Conservation (phyloP, 1,284 basidiomycete species). For the Chiua sp. region DNA sequence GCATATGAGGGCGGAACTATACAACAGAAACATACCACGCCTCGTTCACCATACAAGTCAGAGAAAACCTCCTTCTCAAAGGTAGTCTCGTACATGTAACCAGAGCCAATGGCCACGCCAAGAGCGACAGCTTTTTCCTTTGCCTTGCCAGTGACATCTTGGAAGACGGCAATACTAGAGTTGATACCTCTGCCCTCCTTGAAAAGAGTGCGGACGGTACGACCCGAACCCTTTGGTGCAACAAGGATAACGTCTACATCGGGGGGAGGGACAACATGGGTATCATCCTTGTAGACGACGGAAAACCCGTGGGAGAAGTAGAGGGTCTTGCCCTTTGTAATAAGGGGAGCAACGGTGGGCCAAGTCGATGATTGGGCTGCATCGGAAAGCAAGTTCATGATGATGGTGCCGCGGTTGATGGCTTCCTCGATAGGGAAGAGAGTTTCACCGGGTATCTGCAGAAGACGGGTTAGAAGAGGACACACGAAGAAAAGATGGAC, state of each 20-base stretch:
- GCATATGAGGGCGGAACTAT: conserved; percentile 1
- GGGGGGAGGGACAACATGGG: conserved; percentile 88
- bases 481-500: conserved; percentile 23
- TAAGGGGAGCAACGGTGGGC: conserved; percentile 86
- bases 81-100: conserved; percentile 98
- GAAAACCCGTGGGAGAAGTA: conserved; percentile 99
- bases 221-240: conserved; percentile 98
- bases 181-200: conserved; percentile 99
- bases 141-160: conserved; percentile 97
- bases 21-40: conserved; percentile 75
- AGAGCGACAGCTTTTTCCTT: conserved; percentile 97
- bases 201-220: conserved; percentile 99
- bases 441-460: conserved; percentile 91
- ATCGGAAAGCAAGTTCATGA: conserved; percentile 99
- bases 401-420: conserved; percentile 94
- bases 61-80: conserved; percentile 99
- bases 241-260: conserved; percentile 99
- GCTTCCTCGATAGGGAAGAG: conserved; percentile 99
- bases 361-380: conserved; percentile 98
- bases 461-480: conserved; percentile 2
- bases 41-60: conserved; percentile 99
- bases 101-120: conserved; percentile 94
- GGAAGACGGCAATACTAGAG: conserved; percentile 86
- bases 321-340: conserved; percentile 99
- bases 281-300: conserved; percentile 98